A percentile compares a stretch with the other conserved stretches of the same genome.
Conservation (phyloP, 2,329 filamentous ascomycete species). For the Fusarium sp. region DNA sequence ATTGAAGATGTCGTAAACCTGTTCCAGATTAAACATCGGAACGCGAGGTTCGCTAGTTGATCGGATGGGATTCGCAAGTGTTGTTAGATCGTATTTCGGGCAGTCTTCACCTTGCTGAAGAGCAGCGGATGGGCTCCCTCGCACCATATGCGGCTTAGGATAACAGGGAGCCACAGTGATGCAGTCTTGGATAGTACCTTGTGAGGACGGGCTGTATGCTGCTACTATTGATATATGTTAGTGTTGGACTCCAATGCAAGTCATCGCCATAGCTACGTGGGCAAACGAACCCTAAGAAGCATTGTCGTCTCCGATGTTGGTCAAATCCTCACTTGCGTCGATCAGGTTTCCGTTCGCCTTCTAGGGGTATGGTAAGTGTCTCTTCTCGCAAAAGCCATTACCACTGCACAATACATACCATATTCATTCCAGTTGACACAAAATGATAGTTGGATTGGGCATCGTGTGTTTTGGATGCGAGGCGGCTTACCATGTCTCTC, state of each 20-base stretch:
- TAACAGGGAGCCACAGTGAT: background rate
- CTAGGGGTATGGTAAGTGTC: background rate
- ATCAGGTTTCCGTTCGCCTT: background rate
- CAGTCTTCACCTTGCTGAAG: background rate
- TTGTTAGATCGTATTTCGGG: slow-evolving; percentile 1
- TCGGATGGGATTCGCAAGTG: background rate
- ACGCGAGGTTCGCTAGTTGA: background rate
- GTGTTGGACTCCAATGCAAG: background rate
- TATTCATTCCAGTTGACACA: background rate
- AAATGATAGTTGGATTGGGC: background rate
- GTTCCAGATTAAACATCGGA: background rate
- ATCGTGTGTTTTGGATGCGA: background rate
- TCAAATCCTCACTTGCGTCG: background rate
- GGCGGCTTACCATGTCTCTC: background rate
- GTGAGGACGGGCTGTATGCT: background rate
- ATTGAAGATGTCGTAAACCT: background rate
- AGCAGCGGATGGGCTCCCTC: background rate
- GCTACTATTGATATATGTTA: slow-evolving; percentile 5
- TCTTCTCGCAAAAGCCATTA: background rate
- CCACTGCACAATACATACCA: background rate
- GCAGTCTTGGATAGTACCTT: background rate
- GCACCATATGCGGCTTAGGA: background rate
- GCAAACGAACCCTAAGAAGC: slow-evolving; percentile 15
- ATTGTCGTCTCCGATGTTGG: background rate
- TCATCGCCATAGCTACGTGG: background rate